Evolutionary conservation across 345 rosid species (phyloP).

Genomic region (Cardamine resedifolia): DNA sequence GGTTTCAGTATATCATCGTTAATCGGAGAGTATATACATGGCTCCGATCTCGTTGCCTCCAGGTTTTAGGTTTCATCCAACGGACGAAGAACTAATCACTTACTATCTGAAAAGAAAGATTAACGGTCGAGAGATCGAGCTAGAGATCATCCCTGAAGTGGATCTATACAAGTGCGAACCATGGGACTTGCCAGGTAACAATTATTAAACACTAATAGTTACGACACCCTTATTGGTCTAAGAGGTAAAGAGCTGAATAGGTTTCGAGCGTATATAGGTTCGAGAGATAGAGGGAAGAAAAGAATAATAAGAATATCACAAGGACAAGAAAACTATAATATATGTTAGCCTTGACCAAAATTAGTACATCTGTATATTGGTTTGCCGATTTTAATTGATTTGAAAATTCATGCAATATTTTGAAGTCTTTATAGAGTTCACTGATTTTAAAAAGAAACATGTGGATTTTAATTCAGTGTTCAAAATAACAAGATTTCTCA

Average conservation of each 20-base stretch:
- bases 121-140: constrained; percentile 60
- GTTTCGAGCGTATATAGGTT: neutral
- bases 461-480: neutral
- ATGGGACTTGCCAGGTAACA: constrained; percentile 79
- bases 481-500: neutral
- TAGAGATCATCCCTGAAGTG: constrained; percentile 73
- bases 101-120: constrained; percentile 76
- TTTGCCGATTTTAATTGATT: neutral
- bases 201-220: neutral
- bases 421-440: neutral
- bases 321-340: constrained; percentile 17
- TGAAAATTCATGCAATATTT: neutral
- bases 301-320: constrained; percentile 32
- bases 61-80: constrained; percentile 80
- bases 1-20: neutral
- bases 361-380: neutral
- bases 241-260: neutral
- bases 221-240: constrained; percentile 21
- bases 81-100: constrained; percentile 73
- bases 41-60: constrained; percentile 76
- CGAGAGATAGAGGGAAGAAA: constrained; percentile 19
- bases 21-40: constrained; percentile 33
- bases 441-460: neutral
- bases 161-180: constrained; percentile 89
- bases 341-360: constrained; percentile 2